phyloP scores from a whole-genome alignment of 1,284 basidiomycete genomes.

The Coniferiporia weirii region DNA sequence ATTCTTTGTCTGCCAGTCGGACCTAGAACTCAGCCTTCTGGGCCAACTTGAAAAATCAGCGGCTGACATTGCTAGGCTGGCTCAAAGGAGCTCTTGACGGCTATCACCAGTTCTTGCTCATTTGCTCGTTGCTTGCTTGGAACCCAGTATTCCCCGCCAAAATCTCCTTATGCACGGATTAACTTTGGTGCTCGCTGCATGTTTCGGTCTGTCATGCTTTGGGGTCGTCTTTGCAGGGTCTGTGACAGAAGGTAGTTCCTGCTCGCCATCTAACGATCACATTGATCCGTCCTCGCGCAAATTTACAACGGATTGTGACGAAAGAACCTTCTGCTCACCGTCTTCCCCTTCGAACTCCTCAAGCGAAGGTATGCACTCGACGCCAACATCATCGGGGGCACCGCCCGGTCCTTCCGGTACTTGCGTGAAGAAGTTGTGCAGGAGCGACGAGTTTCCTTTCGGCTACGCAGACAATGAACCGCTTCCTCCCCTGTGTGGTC shows the following conservation, averaged over 20 bases:
- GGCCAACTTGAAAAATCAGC: background rate
- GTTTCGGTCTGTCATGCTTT: background rate
- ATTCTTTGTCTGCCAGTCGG: no score
- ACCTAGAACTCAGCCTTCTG: background rate
- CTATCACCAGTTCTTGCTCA: no score
- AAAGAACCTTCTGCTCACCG: constrained; percentile 53
- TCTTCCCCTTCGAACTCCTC: constrained; percentile 23
- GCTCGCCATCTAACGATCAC: constrained; percentile 40
- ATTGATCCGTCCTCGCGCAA: constrained; percentile 56
- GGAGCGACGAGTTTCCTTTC: constrained; percentile 62
- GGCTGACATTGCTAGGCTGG: background rate
- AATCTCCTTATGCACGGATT: background rate
- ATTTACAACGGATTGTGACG: constrained; percentile 60
- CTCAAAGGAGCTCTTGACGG: no score
- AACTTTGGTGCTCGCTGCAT: background rate
- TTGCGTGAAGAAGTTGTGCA: constrained; percentile 46
- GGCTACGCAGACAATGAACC: constrained; percentile 40
- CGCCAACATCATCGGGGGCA: background rate
- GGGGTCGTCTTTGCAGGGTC: constrained; percentile 6
- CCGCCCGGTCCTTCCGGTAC: constrained; percentile 27
- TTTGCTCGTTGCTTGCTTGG: background rate
- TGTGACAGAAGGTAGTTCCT: constrained; percentile 25
- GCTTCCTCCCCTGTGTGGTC: constrained; percentile 53
- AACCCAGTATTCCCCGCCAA: background rate
- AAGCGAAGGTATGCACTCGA: background rate